Percentiles rank a stretch among this genome's conserved stretches.
Conservation (phyloP, 345 rosid species). For the Kernera saxatilis region DNA sequence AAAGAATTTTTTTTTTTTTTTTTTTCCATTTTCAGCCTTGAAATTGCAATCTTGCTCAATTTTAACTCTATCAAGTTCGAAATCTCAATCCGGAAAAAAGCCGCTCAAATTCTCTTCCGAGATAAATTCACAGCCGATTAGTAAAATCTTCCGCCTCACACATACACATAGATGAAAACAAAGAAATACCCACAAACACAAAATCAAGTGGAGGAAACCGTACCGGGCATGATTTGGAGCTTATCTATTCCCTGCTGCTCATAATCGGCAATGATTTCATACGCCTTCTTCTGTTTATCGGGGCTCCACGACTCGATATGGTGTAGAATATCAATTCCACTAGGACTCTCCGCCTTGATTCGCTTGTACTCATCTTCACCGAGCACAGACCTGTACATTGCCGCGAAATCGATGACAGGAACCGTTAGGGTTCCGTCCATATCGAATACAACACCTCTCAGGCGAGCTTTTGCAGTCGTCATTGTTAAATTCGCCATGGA, state of each 20-base stretch:
- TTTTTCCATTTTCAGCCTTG: neutral
- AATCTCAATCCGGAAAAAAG: neutral
- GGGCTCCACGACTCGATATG: constrained; percentile 69
- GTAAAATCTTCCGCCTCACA: neutral
- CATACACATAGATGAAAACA: neutral
- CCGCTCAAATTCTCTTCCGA: neutral
- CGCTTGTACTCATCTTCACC: constrained; percentile 71
- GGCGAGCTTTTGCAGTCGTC: constrained; percentile 37
- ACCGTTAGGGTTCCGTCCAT: constrained; percentile 93
- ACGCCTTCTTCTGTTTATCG: constrained; percentile 53
- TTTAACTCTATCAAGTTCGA: neutral
- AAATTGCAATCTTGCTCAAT: neutral
- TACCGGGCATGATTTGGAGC: constrained; percentile 94
- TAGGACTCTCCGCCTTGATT: constrained; percentile 57
- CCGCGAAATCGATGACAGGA: constrained; percentile 83
- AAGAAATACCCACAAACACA: neutral
- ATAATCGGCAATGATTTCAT: constrained; percentile 56
- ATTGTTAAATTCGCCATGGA: constrained; percentile 18
- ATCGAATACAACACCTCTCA: constrained; percentile 66
- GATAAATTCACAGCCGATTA: neutral
- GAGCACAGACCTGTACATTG: constrained; percentile 83
- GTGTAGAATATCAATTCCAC: constrained; percentile 81
- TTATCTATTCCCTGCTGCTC: constrained; percentile 75
- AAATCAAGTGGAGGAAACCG: neutral
- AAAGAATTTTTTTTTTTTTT: neutral